Conservation (phyloP, 139 green algal genomes). For the Tetratostichococcus sp. region DNA sequence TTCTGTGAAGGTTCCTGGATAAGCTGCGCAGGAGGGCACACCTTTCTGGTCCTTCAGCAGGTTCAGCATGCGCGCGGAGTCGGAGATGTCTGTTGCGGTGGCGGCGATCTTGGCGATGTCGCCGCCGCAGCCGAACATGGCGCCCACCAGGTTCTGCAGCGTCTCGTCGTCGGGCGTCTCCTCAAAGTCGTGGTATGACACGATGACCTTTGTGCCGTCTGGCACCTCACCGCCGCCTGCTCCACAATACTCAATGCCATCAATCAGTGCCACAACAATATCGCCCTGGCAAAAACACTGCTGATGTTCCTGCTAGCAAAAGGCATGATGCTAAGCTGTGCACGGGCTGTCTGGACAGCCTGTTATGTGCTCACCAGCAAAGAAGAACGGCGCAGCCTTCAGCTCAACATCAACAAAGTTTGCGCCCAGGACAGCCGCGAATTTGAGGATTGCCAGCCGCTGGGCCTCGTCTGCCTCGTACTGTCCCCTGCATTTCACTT, state of each 20-base stretch:
- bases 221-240: conserved; percentile 46
- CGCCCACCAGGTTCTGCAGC: conserved; percentile 51
- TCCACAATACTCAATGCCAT: too few relatives aligned
- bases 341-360: too few relatives aligned
- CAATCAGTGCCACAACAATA: too few relatives aligned
- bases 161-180: conserved; percentile 58
- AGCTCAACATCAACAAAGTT: conserved; percentile 92
- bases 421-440: conserved; percentile 65
- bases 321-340: too few relatives aligned
- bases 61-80: conserved; percentile 66
- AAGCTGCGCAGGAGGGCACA: too few relatives aligned
- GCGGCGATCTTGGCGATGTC: conserved; percentile 93
- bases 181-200: conserved; percentile 92
- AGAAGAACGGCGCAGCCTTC: conserved; percentile 69
- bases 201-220: conserved; percentile 72
- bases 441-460: conserved; percentile 68
- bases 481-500: conserved; percentile 59
- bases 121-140: conserved; percentile 61
- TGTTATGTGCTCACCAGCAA: conserved; percentile 37
- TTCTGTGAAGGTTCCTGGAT: too few relatives aligned
- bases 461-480: conserved; percentile 75
- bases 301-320: too few relatives aligned
- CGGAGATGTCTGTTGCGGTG: conserved; percentile 79
- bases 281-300: too few relatives aligned
- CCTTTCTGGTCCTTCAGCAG: conserved; percentile 40